Evolutionary conservation across 768 basidiomycete genomes (phyloP).

Genomic region (Boletus edulis): DNA sequence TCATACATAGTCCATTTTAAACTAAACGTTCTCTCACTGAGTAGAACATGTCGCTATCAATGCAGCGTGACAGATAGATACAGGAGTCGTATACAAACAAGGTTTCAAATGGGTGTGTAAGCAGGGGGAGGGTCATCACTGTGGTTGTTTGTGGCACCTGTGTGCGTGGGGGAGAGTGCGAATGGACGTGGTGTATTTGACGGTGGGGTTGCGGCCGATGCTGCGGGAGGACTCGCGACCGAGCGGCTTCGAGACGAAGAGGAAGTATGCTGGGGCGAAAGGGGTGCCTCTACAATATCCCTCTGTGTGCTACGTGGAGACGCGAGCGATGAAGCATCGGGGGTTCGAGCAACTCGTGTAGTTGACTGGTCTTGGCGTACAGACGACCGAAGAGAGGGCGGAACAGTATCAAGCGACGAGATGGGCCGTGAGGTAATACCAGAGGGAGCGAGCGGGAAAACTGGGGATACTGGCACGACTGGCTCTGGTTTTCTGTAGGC

Average conservation of each 20-base stretch:
- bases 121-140: conserved; percentile 25
- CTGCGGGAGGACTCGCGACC: neutral
- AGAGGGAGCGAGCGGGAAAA: neutral
- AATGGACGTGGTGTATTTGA: neutral
- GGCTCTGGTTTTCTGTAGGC: neutral
- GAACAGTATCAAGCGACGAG: neutral
- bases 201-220: neutral
- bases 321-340: neutral
- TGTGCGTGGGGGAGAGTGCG: conserved; percentile 5
- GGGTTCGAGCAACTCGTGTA: neutral
- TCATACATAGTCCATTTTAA: conserved; percentile 1
- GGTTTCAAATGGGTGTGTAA: conserved; percentile 21
- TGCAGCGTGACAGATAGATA: neutral
- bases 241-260: neutral
- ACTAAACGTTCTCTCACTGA: neutral
- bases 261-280: neutral
- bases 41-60: neutral
- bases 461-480: neutral
- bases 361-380: neutral
- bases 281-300: neutral
- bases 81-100: neutral
- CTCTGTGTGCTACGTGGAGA: conserved; percentile 1
- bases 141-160: conserved; percentile 7
- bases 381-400: conserved; percentile 2
- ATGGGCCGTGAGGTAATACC: neutral